Evolutionary conservation across 208 protist species (phyloP).

Genomic region (Phytomonas sp.): DNA sequence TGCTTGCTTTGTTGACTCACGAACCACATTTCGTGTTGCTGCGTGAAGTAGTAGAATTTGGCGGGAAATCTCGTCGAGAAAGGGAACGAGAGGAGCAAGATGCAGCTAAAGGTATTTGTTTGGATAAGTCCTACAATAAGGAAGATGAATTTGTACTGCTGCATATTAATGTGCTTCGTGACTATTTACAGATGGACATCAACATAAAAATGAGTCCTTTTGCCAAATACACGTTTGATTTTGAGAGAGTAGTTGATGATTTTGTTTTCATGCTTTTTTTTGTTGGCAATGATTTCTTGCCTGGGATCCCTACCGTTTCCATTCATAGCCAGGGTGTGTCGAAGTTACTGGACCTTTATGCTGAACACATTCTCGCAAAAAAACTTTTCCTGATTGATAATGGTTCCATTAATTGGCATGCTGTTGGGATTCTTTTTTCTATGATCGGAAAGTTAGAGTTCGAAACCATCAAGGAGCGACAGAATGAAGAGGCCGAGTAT

Average conservation of each 20-base stretch:
- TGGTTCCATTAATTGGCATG: conserved; percentile 64
- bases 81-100: conserved; percentile 71
- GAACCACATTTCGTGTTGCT: conserved; percentile 96
- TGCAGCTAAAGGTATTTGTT: conserved; percentile 67
- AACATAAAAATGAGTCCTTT: conserved; percentile 19
- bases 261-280: conserved; percentile 97
- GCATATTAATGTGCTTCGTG: conserved; percentile 91
- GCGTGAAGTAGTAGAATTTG: conserved; percentile 91
- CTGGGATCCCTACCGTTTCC: conserved; percentile 90
- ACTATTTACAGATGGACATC: conserved; percentile 93
- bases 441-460: conserved; percentile 74
- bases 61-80: conserved; percentile 51
- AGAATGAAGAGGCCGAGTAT: conserved; percentile 76
- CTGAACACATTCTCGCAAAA: conserved; percentile 47
- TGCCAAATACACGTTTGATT: conserved; percentile 33
- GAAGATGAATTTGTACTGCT: conserved; percentile 85
- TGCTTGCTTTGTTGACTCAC: conserved; percentile 94
- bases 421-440: conserved; percentile 61
- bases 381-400: conserved; percentile 69
- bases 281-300: conserved; percentile 99
- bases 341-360: conserved; percentile 84
- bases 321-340: conserved; percentile 93
- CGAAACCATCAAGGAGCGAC: conserved; percentile 43
- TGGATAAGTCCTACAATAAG: conserved; percentile 72
- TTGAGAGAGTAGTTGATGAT: conserved; percentile 95